phyloP scores from a whole-genome alignment of 768 basidiomycete genomes.

The Termitomyces sp. region DNA sequence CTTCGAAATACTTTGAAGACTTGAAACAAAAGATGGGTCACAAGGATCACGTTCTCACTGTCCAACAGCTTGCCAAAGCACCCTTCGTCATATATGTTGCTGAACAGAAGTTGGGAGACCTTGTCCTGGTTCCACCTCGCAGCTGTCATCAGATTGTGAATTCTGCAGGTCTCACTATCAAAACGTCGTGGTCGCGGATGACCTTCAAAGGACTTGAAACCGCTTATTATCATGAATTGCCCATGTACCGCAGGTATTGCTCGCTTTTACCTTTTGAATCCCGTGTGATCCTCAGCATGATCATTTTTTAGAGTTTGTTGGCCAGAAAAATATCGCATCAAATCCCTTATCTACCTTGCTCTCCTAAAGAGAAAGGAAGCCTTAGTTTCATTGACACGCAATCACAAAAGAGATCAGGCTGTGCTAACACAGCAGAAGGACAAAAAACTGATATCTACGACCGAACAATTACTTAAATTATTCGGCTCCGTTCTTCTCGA shows the following conservation, averaged over 20 bases:
- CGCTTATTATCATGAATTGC: slow-evolving; percentile 71
- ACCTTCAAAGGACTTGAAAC: slow-evolving; percentile 54
- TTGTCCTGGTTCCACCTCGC: slow-evolving; percentile 77
- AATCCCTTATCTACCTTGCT: slow-evolving; percentile 57
- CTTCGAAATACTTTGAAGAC: slow-evolving; percentile 55
- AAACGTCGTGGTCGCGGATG: slow-evolving; percentile 88
- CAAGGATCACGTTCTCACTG: slow-evolving; percentile 60
- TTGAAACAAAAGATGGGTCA: slow-evolving; percentile 64
- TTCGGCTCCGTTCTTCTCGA: slow-evolving; percentile 51
- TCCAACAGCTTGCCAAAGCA: slow-evolving; percentile 61
- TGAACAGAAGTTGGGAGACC: slow-evolving; percentile 73
- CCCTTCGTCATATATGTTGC: slow-evolving; percentile 68
- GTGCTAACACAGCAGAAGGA: not conserved
- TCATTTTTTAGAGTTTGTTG: slow-evolving; percentile 63
- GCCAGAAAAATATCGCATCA: slow-evolving; percentile 72
- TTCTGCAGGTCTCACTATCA: slow-evolving; percentile 74
- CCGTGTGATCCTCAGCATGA: not conserved
- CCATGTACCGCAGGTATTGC: slow-evolving; percentile 70
- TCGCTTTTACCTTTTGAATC: slow-evolving; percentile 9
- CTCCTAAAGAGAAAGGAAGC: slow-evolving; percentile 30
- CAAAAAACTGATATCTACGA: slow-evolving; percentile 15
- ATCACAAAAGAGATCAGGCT: not conserved
- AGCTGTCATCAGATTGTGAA: slow-evolving; percentile 87
- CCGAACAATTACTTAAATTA: slow-evolving; percentile 38
- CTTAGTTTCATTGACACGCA: not conserved